Base-by-base conservation (phyloP, 805 yeast species). In the Metschnikowia gruessii region DNA sequence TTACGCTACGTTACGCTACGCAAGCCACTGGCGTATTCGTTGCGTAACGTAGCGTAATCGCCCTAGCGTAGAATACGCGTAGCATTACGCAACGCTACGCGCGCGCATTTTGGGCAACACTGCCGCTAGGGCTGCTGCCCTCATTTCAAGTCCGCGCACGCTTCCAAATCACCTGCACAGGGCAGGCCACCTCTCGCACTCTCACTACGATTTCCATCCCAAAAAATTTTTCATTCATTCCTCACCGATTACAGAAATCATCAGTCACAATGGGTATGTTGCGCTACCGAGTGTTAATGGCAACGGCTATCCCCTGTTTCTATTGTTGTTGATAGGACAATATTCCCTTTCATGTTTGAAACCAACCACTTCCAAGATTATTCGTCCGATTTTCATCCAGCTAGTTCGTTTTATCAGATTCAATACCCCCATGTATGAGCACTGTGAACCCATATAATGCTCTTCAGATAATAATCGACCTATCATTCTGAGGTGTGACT, bases 221-320 rank as follows among this genome's bases (percentile, higher is more conserved):
- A 52, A 54, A 54, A 54, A 48, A 39, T 54, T 54, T 54, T 54
- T 56, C 50, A 48, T 30, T 28, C 39, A 35, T 45, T 32, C 32
- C 40, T 31, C 38, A 35, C 51, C 37, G 29, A 42, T 40, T 43
- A 50, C 48, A 37, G 49, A 45, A 48, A 46, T 43, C 53, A 48
- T 54, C 55, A 48, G 49, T 53, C 54, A 54, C 55, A 52, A 54
- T 54, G 58, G 58, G 58, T 54, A 54, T 54, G 58, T 54, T 39
- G 48, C 43, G 40, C 48, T 30, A 39, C 37, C n/a, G 35, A 44
- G 17, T 4, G 4, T n/a, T 18, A 28, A 15, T 26, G 36, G 30
- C 40, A 29, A 22, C 40, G 48, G 40, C 35, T 13, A 39, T 34
- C 15, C 30, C 38, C 26, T 13, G 35, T 17, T 24, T 37, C 6